Conservation (phyloP, 2,329 filamentous ascomycete genomes). For the Gnomoniopsis sp. region DNA sequence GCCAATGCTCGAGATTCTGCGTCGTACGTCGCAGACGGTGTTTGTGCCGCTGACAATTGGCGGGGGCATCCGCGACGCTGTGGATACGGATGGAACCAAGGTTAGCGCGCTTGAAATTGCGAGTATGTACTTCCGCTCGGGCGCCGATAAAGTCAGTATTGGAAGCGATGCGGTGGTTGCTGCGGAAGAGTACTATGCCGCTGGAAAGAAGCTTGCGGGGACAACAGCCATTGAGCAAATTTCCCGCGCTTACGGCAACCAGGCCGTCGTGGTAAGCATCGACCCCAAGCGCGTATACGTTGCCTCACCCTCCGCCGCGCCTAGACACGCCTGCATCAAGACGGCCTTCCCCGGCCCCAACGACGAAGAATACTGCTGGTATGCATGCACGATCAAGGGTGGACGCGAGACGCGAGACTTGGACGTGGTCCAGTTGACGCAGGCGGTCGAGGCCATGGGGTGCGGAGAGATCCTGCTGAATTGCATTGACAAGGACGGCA, state of each 20-base stretch:
- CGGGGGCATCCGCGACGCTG: slow-evolving; percentile 89
- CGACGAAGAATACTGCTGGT: slow-evolving; percentile 87
- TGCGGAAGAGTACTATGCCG: slow-evolving; percentile 83
- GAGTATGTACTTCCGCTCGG: slow-evolving; percentile 94
- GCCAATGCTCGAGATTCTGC: slow-evolving; percentile 93
- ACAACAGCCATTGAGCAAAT: slow-evolving; percentile 95
- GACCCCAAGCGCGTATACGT: slow-evolving; percentile 93
- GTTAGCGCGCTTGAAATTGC: slow-evolving; percentile 92
- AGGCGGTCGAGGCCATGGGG: slow-evolving; percentile 93
- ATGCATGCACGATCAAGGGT: slow-evolving; percentile 94
- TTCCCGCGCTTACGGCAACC: slow-evolving; percentile 87
- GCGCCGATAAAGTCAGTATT: slow-evolving; percentile 96
- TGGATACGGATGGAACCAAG: slow-evolving; percentile 80
- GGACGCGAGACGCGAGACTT: slow-evolving; percentile 91
- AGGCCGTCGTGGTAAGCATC: slow-evolving; percentile 93
- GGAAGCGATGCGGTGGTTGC: slow-evolving; percentile 91
- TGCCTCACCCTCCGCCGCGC: slow-evolving; percentile 45
- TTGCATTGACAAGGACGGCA: slow-evolving; percentile 96
- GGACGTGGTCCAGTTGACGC: slow-evolving; percentile 83
- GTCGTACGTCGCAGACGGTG: slow-evolving; percentile 81
- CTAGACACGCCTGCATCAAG: slow-evolving; percentile 69
- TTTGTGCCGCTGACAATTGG: slow-evolving; percentile 96
- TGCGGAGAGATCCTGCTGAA: slow-evolving; percentile 92
- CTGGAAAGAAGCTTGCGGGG: slow-evolving; percentile 66
- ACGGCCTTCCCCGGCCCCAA: slow-evolving; percentile 68